Evolutionary conservation across 179 eudicot species (phyloP), one percentile per base, ranked within the genome.

Genomic region (Spergularia azorica): DNA sequence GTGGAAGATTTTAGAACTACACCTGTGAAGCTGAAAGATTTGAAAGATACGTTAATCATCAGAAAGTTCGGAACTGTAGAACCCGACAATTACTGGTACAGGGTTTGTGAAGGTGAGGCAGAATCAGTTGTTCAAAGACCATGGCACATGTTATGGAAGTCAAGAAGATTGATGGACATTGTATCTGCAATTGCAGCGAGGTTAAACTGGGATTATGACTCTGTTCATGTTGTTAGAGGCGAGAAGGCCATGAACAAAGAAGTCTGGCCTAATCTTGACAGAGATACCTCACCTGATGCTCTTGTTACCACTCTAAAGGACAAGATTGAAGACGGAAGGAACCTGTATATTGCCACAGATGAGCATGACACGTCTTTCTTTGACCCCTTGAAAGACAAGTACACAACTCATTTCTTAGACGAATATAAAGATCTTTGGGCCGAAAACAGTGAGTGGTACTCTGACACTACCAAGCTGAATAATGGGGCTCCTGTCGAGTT

Each of bases 41-140:
- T 90, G 55, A 87, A 84, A 80, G 97, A 94, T 71, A 81, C 91
- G 32, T 77, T 91, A 64, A 85, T 95, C 61, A 83, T 93, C 88
- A 89, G 99, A 85, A 95, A 90, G 74, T 95, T 95, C 78, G 99
- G 98, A 20, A 50, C 61, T 0, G 96, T 93, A 61, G 98, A 95
- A 76, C 99, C 97, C 0, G 98, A 95, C 76, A 95, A 93, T 81
- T 95, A 93, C 83, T 95, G 99, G 99, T 90, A 90, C 68, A 86
- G 95, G 36, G 98, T 91, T 8, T 95, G 98, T 80, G 98, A 95
- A 84, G 98, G 98, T 38, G 96, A 91, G 73, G 88, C 97, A 14
- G 99, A 90, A 69, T 88, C 92, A n/a, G 88, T 90, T 68, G 86
- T 95, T 67, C 88, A 91, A 76, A 74, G 98, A 70, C 99, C 99